Conservation (phyloP, 148 eudicot genomes). For the Silene uniflora region DNA sequence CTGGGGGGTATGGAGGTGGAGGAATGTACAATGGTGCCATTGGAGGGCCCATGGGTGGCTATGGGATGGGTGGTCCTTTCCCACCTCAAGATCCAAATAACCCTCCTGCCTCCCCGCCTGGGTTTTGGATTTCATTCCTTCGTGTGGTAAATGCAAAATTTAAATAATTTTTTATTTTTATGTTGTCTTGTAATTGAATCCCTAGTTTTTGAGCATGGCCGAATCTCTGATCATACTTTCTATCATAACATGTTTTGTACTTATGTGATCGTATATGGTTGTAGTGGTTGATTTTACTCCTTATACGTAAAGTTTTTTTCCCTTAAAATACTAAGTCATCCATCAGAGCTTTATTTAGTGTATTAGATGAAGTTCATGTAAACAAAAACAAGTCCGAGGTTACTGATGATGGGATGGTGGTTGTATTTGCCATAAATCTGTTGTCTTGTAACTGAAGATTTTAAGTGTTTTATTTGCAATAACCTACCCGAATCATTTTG, state of each 20-base stretch:
- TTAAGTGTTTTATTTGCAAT: neutral
- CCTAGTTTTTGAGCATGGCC: neutral
- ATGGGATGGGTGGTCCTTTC: conserved; percentile 38
- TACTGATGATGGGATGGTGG: neutral
- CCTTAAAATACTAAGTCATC: neutral
- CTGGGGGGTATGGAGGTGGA: conserved; percentile 47
- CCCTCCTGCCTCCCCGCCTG: conserved; percentile 91
- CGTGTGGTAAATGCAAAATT: conserved; percentile 64
- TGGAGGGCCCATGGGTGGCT: conserved; percentile 56
- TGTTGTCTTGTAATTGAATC: neutral
- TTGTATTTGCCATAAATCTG: neutral
- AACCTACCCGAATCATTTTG: neutral
- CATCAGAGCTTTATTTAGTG: too few relatives aligned
- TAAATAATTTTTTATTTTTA: neutral
- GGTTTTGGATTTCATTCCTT: conserved; percentile 89
- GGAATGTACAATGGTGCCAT: conserved; percentile 29
- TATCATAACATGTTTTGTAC: neutral
- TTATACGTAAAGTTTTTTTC: neutral
- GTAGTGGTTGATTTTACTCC: neutral
- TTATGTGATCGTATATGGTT: neutral
- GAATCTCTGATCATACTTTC: neutral
- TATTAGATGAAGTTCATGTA: neutral
- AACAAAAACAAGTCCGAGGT: neutral
- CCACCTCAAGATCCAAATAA: conserved; percentile 89
- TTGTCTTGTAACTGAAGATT: neutral